Conservation (phyloP, 2,329 filamentous ascomycete species). For the Penicillium freii region DNA sequence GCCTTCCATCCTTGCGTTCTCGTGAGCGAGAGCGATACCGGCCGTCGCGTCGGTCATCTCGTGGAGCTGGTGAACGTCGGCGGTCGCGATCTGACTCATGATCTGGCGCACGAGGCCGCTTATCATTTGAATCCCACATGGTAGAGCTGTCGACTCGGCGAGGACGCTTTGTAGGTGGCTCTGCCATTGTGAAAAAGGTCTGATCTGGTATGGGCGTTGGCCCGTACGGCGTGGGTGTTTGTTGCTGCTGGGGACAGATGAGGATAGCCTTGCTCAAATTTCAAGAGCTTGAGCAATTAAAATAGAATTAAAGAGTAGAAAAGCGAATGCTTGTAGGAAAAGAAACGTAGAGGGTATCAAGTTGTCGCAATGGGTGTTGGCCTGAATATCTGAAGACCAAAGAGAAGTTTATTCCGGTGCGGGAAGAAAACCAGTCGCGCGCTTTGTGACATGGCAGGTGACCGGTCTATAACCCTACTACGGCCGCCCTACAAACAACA, state of each 20-base stretch:
- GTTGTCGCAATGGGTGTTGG: slow-evolving; percentile 12
- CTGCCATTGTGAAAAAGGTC: slow-evolving; percentile 46
- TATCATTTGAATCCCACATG: slow-evolving; percentile 57
- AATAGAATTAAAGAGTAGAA: not conserved
- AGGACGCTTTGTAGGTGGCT: slow-evolving; percentile 53
- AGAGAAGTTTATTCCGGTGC: slow-evolving; percentile 33
- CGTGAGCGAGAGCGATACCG: slow-evolving; percentile 42
- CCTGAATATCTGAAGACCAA: slow-evolving; percentile 7
- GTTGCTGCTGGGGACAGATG: not conserved
- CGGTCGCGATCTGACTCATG: slow-evolving; percentile 38
- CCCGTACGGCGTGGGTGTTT: slow-evolving; percentile 8
- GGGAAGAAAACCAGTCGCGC: slow-evolving; percentile 21
- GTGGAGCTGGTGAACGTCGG: slow-evolving; percentile 37
- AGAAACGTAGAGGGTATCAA: slow-evolving; percentile 17
- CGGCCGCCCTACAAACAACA: not conserved
- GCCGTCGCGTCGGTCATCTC: slow-evolving; percentile 40
- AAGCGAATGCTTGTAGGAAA: not conserved
- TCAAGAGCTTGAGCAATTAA: not conserved
- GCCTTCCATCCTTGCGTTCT: slow-evolving; percentile 41
- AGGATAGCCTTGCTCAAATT: not conserved
- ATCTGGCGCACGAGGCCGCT: slow-evolving; percentile 28
- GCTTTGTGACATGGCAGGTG: slow-evolving; percentile 2
- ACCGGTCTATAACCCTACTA: not conserved
- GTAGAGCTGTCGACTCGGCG: slow-evolving; percentile 58
- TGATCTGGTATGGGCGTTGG: slow-evolving; percentile 12